Base-by-base conservation (phyloP, 306 rosid species). In the Malus sieversii region DNA sequence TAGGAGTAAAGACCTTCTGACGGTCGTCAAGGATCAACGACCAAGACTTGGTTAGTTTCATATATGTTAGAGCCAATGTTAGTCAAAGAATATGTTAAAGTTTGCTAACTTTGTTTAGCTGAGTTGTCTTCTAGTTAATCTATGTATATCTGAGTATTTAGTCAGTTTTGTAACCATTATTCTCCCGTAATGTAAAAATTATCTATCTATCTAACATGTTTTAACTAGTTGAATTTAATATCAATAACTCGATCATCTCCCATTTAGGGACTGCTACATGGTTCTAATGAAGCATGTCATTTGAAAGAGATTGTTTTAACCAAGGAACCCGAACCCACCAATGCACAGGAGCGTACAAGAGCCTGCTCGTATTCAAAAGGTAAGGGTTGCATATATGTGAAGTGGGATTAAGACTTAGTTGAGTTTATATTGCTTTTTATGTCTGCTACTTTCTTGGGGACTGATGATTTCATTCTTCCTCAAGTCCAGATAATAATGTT, bases 251-350 rank as follows among this genome's bases (percentile, higher is more conserved):
- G 93, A 68, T 89, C 91, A 62, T 66, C 85, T 76, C 4, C 80
- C 30, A 22, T 66, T 73, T 86, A 83, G 80, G 89, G 83, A 69
- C 85, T 87, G 55, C 80, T 48, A 61, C 80, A 76, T 81, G 73
- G 76, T 70, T 70, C 90, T 18, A 82, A 84, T 73, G 86, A 87
- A 64, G 86, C 67, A 64, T 72, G 79, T 70, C 77, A 68, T 4
- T 79, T 89, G 81, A 91, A 89, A 83, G 96, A 96, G 82, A 93
- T 93, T 77, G 96, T 93, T 80, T 86, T 93, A 82, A 91, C 93
- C 0, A 89, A 96, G 77, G 98, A 93, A 75, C 98, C 91, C 86
- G 91, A 91, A 79, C 93, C 97, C 76, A 93, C 91, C 78, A 91
- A 78, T 82, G 93, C 98, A 15, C 92, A 35, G 40, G 40, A 35